A percentile compares a stretch with the other conserved stretches of the same genome.
Evolutionary conservation across 768 basidiomycete species (phyloP).

Genomic region (Boletus rubescentipes): DNA sequence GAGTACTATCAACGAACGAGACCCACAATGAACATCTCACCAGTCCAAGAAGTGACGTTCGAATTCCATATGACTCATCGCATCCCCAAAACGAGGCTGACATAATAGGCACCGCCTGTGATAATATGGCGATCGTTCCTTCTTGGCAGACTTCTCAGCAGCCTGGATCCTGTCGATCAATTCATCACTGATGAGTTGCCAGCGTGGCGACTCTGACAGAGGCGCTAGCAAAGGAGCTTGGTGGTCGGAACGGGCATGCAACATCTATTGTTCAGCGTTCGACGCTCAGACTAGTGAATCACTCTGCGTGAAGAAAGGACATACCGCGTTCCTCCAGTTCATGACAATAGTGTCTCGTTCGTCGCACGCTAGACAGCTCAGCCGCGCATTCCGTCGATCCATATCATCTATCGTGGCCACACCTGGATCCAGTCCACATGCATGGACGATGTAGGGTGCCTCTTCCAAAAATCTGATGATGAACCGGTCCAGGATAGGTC

Average conservation of each 20-base stretch:
- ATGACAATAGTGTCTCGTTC: background rate
- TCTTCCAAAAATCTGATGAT: background rate
- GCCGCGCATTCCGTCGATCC: conserved; percentile 3
- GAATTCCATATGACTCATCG: background rate
- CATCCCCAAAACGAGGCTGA: background rate
- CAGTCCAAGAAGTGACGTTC: background rate
- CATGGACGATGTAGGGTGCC: background rate
- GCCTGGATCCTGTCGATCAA: background rate
- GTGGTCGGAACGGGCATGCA: background rate
- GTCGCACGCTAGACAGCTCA: conserved; percentile 3
- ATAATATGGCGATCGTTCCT: background rate
- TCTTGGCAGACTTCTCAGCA: background rate
- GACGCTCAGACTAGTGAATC: background rate
- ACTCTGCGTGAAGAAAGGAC: background rate
- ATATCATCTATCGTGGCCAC: conserved; percentile 1
- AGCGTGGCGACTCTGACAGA: background rate
- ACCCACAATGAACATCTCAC: background rate
- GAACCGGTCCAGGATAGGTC: background rate
- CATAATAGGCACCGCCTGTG: conserved; percentile 1
- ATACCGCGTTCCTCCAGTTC: conserved; percentile 5
- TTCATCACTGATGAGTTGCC: conserved; percentile 4
- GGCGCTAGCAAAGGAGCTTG: too few species aligned
- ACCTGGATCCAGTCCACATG: conserved; percentile 5
- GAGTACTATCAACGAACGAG: background rate
- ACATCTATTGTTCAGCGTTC: background rate